Evolutionary conservation across 805 yeast species (phyloP).

Genomic region (Yamadazyma insecticola): DNA sequence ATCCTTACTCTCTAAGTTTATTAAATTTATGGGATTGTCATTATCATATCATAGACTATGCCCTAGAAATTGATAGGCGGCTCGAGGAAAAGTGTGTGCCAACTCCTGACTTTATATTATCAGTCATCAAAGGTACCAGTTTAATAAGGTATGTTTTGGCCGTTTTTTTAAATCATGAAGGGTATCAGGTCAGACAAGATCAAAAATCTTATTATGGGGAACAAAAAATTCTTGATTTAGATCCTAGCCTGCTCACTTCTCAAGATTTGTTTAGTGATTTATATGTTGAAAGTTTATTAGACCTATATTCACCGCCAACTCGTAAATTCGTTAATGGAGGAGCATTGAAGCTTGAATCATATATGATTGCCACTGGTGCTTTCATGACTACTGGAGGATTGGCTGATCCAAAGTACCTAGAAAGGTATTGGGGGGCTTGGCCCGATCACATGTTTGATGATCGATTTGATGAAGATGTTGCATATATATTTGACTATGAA

Average conservation of each 20-base stretch:
- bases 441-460: too few species aligned
- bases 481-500: conserved; percentile 9
- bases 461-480: conserved; percentile 8
- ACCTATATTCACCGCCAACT: conserved; percentile 26
- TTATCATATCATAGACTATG: conserved; percentile 54
- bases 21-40: conserved; percentile 63
- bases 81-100: conserved; percentile 19
- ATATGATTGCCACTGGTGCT: conserved; percentile 16
- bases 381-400: too few species aligned
- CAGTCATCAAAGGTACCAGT: conserved; percentile 53
- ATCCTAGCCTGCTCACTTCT: conserved; percentile 16
- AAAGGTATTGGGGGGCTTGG: too few species aligned
- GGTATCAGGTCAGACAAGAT: too few species aligned
- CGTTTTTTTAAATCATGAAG: conserved; percentile 38
- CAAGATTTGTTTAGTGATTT: too few species aligned
- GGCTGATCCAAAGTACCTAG: too few species aligned
- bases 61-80: conserved; percentile 48
- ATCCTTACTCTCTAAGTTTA: conserved; percentile 59
- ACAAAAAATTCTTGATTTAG: conserved; percentile 11
- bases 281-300: conserved; percentile 3
- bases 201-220: too few species aligned
- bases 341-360: too few species aligned
- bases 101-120: conserved; percentile 30
- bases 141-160: conserved; percentile 62
- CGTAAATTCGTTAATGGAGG: conserved; percentile 34